Percentiles rank a stretch among this genome's conserved stretches.
phyloP scores from a whole-genome alignment of 768 basidiomycete genomes.

The Favolaschia claudopus region DNA sequence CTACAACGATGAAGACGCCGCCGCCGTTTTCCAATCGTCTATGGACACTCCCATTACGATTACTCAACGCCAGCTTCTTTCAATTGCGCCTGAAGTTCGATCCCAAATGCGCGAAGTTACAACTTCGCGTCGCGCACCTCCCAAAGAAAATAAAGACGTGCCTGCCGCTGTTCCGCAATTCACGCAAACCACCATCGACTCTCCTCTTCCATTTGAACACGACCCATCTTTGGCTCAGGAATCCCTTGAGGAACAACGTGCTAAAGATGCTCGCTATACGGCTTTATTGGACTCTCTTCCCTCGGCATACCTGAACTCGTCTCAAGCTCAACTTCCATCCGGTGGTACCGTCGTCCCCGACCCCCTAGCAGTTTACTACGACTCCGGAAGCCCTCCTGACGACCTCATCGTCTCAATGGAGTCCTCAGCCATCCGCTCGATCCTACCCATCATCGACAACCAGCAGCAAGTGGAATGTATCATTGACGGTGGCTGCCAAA shows the following conservation, averaged over 20 bases:
- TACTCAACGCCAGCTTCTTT: slow-evolving; percentile 28
- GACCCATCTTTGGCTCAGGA: background rate
- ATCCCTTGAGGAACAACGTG: background rate
- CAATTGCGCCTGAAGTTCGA: slow-evolving; percentile 28
- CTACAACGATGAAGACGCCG: slow-evolving; percentile 25
- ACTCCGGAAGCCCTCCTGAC: background rate
- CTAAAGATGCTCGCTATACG: background rate
- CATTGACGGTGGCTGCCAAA: slow-evolving; percentile 26
- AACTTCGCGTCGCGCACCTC: slow-evolving; percentile 10
- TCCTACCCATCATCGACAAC: too few relatives aligned
- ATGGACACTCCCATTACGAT: slow-evolving; percentile 30
- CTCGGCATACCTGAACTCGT: background rate
- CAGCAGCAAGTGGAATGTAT: too few relatives aligned
- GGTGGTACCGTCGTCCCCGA: too few relatives aligned
- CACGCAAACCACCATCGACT: background rate
- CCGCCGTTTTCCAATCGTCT: slow-evolving; percentile 17
- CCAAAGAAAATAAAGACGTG: background rate
- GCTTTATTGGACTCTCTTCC: background rate
- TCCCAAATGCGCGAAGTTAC: slow-evolving; percentile 25
- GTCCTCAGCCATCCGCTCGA: slow-evolving; percentile 19
- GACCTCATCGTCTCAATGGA: background rate
- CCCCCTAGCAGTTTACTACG: too few relatives aligned
- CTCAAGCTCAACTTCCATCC: background rate
- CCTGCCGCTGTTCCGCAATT: background rate
- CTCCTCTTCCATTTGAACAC: background rate